Evolutionary conservation across 495 filamentous ascomycete genomes (phyloP).

Genomic region (Mytilinidion resinicola): DNA sequence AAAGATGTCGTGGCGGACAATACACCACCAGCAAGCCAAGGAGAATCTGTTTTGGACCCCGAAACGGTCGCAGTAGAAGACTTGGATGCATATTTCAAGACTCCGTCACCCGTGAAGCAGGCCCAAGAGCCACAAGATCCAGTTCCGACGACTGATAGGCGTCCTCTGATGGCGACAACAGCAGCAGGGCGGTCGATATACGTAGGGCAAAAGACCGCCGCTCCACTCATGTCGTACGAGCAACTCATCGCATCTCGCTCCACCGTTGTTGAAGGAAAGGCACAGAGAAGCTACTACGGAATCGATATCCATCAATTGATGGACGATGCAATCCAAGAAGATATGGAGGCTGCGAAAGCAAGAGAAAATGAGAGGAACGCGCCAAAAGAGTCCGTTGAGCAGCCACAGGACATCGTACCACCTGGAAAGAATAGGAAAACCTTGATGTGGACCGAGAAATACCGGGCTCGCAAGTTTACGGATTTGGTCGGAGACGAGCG

Average conservation of each 20-base stretch:
- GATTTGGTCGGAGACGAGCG: constrained; percentile 92
- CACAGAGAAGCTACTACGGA: constrained; percentile 82
- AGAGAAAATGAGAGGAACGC: not conserved
- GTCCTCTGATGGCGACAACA: constrained; percentile 47
- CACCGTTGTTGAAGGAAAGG: constrained; percentile 58
- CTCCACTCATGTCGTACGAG: constrained; percentile 53
- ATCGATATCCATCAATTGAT: constrained; percentile 80
- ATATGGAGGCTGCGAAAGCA: constrained; percentile 11
- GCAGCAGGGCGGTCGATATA: constrained; percentile 59
- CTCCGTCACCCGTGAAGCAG: constrained; percentile 7
- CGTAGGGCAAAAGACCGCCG: constrained; percentile 47
- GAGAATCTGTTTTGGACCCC: constrained; percentile 2
- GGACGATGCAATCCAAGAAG: constrained; percentile 54
- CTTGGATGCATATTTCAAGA: constrained; percentile 9
- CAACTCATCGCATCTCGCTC: constrained; percentile 64
- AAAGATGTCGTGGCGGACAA: constrained; percentile 5
- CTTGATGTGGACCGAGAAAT: constrained; percentile 42
- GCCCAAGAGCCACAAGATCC: not conserved
- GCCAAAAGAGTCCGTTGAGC: constrained; percentile 23
- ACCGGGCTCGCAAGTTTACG: constrained; percentile 84
- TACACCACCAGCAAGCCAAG: constrained; percentile 22
- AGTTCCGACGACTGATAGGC: not conserved
- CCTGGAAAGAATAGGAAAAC: constrained; percentile 17
- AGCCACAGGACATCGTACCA: not conserved
- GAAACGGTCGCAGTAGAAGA: constrained; percentile 4